Evolutionary conservation across 192 early-diverging fungal genomes (phyloP).

Genomic region (Oehlia diaphana): DNA sequence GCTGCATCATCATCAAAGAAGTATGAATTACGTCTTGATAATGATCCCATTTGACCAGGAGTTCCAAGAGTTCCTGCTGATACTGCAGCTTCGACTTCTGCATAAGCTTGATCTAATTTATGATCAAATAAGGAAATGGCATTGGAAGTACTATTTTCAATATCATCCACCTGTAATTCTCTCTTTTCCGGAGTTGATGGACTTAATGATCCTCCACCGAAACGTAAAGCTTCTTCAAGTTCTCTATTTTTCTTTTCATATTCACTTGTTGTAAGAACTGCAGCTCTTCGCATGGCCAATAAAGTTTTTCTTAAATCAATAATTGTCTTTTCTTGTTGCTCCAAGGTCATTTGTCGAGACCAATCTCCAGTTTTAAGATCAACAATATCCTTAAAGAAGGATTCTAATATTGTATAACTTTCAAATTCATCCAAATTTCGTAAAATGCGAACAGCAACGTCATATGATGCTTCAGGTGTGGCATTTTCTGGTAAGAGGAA

Average conservation of each 20-base stretch:
- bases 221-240: conserved; percentile 39
- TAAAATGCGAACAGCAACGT: conserved; percentile 50
- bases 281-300: conserved; percentile 60
- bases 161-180: no score
- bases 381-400: conserved; percentile 59
- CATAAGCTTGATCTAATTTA: no score
- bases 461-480: conserved; percentile 48
- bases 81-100: no score
- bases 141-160: no score
- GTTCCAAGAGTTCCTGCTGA: no score
- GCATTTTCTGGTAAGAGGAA: conserved; percentile 41
- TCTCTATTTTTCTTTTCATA: conserved; percentile 50
- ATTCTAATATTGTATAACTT: conserved; percentile 49
- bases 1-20: no score
- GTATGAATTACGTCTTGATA: no score
- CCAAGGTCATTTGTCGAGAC: conserved; percentile 42
- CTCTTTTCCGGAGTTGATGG: no score
- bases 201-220: background rate
- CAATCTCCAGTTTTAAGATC: conserved; percentile 49
- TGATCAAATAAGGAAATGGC: no score
- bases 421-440: conserved; percentile 51
- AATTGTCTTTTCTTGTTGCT: conserved; percentile 51
- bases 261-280: conserved; percentile 27
- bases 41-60: no score
- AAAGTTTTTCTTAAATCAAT: conserved; percentile 54